phyloP scores from a whole-genome alignment of 805 yeast species.

The Ogataea nakhonphanomensis region DNA sequence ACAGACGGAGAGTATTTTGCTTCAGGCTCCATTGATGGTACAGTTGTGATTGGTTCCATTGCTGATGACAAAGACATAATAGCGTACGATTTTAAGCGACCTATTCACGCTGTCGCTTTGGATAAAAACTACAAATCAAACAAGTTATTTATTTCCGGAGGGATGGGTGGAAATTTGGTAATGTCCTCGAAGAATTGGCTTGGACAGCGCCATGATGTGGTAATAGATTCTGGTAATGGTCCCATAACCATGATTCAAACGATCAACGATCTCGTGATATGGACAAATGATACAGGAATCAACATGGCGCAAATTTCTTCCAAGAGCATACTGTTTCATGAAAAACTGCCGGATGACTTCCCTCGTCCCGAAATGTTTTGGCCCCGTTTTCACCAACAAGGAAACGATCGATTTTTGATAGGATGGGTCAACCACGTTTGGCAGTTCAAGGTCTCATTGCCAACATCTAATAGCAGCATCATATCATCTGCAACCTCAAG shows the following conservation, averaged over 20 bases:
- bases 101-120: conserved; percentile 81
- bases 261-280: conserved; percentile 62
- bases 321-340: conserved; percentile 44
- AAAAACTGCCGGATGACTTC: conserved; percentile 53
- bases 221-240: conserved; percentile 57
- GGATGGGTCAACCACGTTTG: conserved; percentile 85
- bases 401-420: conserved; percentile 60
- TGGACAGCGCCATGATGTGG: conserved; percentile 70
- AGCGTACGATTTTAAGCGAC: conserved; percentile 81
- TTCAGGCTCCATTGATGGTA: conserved; percentile 92
- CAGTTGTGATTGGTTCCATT: conserved; percentile 76
- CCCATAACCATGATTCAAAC: conserved; percentile 68
- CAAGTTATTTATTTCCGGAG: conserved; percentile 78
- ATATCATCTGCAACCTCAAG: conserved; percentile 55
- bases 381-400: conserved; percentile 72
- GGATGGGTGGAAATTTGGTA: conserved; percentile 80
- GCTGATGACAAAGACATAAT: conserved; percentile 57
- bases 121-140: conserved; percentile 64
- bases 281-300: conserved; percentile 85
- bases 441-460: conserved; percentile 38
- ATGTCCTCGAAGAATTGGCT: conserved; percentile 82
- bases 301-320: conserved; percentile 58
- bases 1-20: conserved; percentile 75
- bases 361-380: conserved; percentile 76
- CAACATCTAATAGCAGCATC: conserved; percentile 24